Evolutionary conservation across 2,329 filamentous ascomycete genomes (phyloP).

Genomic region (Didymella arachidicola): DNA sequence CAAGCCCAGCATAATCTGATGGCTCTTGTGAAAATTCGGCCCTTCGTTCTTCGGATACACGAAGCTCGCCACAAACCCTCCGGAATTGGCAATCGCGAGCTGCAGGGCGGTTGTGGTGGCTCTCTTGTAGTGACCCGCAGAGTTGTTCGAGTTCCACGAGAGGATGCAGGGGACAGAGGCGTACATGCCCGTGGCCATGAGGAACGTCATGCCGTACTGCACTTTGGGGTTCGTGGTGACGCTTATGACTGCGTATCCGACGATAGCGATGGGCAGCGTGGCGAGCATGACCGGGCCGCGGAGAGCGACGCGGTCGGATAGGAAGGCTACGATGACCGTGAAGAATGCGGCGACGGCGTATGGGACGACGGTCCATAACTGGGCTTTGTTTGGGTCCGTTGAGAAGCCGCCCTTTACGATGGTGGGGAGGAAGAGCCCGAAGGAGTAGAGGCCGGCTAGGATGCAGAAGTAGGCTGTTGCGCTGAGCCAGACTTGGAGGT

Average conservation of each 20-base stretch:
- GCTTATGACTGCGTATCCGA: conserved; percentile 70
- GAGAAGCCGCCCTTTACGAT: conserved; percentile 68
- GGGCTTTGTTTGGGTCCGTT: conserved; percentile 63
- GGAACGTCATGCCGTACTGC: conserved; percentile 71
- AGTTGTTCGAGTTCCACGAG: conserved; percentile 73
- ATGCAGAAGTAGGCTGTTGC: conserved; percentile 68
- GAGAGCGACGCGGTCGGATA: conserved; percentile 68
- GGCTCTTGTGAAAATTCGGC: conserved; percentile 67
- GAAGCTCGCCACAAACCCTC: conserved; percentile 72
- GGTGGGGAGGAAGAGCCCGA: conserved; percentile 71
- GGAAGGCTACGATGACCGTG: conserved; percentile 60
- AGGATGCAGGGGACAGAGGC: conserved; percentile 68
- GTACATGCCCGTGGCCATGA: conserved; percentile 72
- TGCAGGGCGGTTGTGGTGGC: conserved; percentile 72
- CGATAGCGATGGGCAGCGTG: conserved; percentile 69
- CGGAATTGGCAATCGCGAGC: conserved; percentile 71
- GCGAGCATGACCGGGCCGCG: conserved; percentile 69
- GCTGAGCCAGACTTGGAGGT: conserved; percentile 68
- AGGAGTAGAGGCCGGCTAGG: conserved; percentile 67
- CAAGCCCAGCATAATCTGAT: conserved; percentile 67
- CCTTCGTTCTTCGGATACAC: conserved; percentile 66
- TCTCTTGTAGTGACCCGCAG: conserved; percentile 73
- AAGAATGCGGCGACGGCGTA: conserved; percentile 67
- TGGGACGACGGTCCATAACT: conserved; percentile 70
- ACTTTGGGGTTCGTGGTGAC: conserved; percentile 60